Percentiles rank a stretch among this genome's conserved stretches.
phyloP scores from a whole-genome alignment of 192 early-diverging fungal genomes.

The Rhizophagus sp. region DNA sequence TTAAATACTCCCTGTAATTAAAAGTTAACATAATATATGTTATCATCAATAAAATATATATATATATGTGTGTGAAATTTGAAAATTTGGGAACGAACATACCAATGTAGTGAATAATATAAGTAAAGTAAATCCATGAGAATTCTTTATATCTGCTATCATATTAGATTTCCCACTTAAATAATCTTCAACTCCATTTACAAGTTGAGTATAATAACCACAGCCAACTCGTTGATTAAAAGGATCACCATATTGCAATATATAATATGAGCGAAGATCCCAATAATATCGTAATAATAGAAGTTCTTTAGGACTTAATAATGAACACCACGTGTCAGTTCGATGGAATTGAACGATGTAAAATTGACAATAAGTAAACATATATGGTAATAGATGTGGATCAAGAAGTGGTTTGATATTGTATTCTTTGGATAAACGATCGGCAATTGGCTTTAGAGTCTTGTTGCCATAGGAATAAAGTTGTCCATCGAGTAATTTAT shows the following conservation, averaged over 20 bases:
- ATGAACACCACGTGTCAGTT: slow-evolving; percentile 3
- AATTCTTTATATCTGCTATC: slow-evolving; percentile 13
- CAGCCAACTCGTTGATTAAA: background rate
- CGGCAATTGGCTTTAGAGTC: background rate
- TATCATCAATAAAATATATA: no score
- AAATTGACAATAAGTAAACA: background rate
- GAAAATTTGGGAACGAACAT: background rate
- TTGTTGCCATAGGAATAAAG: background rate
- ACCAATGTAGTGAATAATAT: background rate
- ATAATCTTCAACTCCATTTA: slow-evolving; percentile 9
- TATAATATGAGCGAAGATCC: background rate
- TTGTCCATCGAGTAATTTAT: background rate
- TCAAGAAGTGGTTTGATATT: slow-evolving; percentile 15
- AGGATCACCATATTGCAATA: background rate
- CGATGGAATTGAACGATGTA: background rate
- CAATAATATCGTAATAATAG: slow-evolving; percentile 2
- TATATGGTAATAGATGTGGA: background rate
- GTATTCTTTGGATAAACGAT: background rate
- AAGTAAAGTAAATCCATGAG: background rate
- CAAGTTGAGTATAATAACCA: background rate
- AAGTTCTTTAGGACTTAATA: slow-evolving; percentile 3
- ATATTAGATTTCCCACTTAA: background rate
- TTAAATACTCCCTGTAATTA: background rate
- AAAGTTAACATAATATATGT: background rate
- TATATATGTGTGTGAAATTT: no score